Evolutionary conservation across 495 filamentous ascomycete genomes (phyloP).

Genomic region (Aspergillus biplanus): DNA sequence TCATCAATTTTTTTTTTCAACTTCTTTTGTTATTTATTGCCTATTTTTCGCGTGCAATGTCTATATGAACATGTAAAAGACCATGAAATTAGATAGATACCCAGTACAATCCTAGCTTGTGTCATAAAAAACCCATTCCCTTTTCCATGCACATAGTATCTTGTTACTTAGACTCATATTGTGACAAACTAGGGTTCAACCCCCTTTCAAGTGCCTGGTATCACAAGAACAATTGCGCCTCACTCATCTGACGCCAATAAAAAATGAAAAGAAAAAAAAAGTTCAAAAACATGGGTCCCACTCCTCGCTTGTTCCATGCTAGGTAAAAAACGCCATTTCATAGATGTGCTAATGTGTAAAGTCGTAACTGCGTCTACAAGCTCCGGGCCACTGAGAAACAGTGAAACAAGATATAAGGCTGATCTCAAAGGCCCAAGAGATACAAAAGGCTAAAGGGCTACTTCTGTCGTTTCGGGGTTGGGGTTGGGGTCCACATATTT

Average conservation of each 20-base stretch:
- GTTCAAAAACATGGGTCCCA: background rate
- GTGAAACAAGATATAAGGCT: no score
- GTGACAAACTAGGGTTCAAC: no score
- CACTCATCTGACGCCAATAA: background rate
- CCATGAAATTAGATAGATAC: constrained; percentile 9
- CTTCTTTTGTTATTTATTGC: constrained; percentile 7
- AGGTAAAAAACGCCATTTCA: constrained; percentile 8
- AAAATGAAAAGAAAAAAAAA: background rate
- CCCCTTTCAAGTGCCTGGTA: background rate
- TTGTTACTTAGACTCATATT: background rate
- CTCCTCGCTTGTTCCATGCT: background rate
- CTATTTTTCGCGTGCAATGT: constrained; percentile 1
- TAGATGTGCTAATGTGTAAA: background rate
- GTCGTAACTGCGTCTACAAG: background rate
- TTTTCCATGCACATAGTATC: background rate
- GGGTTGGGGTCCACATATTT: constrained; percentile 62
- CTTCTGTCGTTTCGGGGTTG: constrained; percentile 51
- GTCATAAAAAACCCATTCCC: background rate
- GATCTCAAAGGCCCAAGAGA: no score
- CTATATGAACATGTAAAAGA: background rate
- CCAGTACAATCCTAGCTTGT: background rate
- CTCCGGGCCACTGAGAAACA: no score
- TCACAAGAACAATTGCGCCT: background rate
- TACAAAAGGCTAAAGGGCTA: background rate
- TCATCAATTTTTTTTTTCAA: background rate